Conservation (phyloP, 1,284 basidiomycete species). For the Calocybe gambosa region DNA sequence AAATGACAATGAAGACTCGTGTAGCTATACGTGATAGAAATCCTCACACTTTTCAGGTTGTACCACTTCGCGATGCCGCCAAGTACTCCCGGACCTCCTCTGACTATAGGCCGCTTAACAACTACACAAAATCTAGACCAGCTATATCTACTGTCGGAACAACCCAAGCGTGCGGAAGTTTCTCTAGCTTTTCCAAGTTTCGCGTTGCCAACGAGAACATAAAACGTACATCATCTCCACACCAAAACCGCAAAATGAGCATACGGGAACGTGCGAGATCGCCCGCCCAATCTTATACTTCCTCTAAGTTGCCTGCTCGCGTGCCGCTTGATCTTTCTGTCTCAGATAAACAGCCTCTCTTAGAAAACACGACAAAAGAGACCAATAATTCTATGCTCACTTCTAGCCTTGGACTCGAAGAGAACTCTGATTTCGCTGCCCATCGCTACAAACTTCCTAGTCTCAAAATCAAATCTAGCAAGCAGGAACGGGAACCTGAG, state of each 20-base stretch:
- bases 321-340: neutral
- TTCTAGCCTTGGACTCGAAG: slow-evolving; percentile 3
- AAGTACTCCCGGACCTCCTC: neutral
- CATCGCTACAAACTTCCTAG: slow-evolving; percentile 14
- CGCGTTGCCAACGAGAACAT: slow-evolving; percentile 7
- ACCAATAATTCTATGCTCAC: slow-evolving; percentile 1
- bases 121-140: neutral
- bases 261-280: slow-evolving; percentile 5
- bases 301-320: neutral
- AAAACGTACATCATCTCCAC: neutral
- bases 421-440: neutral
- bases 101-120: slow-evolving; percentile 1
- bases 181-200: slow-evolving; percentile 1
- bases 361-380: neutral
- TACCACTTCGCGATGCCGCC: slow-evolving; percentile 29
- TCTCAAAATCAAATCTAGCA: slow-evolving; percentile 10
- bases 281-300: neutral
- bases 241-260: slow-evolving; percentile 4
- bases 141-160: neutral
- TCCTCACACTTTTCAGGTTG: slow-evolving; percentile 36
- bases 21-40: slow-evolving; percentile 35
- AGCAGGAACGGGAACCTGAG: slow-evolving; percentile 6
- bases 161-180: neutral
- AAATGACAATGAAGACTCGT: slow-evolving; percentile 36
- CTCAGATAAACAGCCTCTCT: neutral